Percentiles rank a stretch among this genome's conserved stretches.
phyloP scores from a whole-genome alignment of 2,329 filamentous ascomycete genomes.

The Sporothrix luriei region DNA sequence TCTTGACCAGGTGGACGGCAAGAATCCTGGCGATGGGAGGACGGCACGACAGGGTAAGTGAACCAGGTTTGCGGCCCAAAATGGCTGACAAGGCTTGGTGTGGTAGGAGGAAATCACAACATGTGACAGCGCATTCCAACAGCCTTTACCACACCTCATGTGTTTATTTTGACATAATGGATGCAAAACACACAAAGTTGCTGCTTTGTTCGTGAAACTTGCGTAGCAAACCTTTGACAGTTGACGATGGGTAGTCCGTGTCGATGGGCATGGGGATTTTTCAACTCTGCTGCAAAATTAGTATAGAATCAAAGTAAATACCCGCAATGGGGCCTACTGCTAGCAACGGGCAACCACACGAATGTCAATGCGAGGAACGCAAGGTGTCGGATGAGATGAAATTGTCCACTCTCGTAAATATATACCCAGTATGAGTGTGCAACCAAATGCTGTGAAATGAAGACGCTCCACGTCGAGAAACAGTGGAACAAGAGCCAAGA shows the following conservation, averaged over 20 bases:
- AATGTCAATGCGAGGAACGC: conserved; percentile 10
- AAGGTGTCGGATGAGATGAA: conserved; percentile 3
- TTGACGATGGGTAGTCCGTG: not conserved
- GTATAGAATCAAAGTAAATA: conserved; percentile 9
- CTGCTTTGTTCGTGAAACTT: not conserved
- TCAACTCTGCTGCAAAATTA: conserved; percentile 13
- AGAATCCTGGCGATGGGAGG: not conserved
- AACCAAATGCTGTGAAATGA: not conserved
- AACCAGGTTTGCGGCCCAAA: conserved; percentile 14
- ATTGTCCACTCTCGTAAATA: not conserved
- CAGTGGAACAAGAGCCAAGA: not conserved
- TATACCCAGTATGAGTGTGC: not conserved
- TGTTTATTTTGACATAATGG: not conserved
- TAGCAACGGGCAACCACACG: no score
- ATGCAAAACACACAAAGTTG: not conserved
- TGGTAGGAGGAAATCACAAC: not conserved
- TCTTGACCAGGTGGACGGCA: conserved; percentile 10
- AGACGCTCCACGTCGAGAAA: not conserved
- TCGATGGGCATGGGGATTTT: not conserved
- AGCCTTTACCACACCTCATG: not conserved
- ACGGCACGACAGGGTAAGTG: not conserved
- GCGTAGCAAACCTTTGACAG: not conserved
- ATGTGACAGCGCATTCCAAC: conserved; percentile 20
- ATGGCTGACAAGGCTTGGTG: not conserved
- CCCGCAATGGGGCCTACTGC: not conserved